Conservation (phyloP, 2,329 filamentous ascomycete genomes). For the Grosmannia penicillata region DNA sequence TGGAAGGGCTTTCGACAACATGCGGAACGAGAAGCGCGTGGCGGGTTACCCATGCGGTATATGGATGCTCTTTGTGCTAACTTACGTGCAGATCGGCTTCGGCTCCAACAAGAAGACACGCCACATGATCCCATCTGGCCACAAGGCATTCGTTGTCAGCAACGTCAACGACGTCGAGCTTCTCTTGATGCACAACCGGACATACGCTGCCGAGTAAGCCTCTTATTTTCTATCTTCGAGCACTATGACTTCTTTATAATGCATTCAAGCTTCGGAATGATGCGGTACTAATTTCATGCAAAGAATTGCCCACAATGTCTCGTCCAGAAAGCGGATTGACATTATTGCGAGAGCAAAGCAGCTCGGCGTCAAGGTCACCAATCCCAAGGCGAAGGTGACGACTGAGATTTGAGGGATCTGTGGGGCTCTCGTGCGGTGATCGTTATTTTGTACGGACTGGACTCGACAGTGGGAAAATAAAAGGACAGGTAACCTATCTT, state of each 20-base stretch:
- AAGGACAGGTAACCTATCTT: neutral
- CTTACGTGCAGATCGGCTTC: constrained; percentile 67
- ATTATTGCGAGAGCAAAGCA: constrained; percentile 96
- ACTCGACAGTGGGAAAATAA: constrained; percentile 2
- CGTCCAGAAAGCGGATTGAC: constrained; percentile 95
- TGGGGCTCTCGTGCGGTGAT: constrained; percentile 2
- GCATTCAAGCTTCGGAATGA: neutral
- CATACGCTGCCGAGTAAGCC: constrained; percentile 97
- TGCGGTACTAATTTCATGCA: neutral
- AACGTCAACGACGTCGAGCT: constrained; percentile 94
- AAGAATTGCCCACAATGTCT: constrained; percentile 96
- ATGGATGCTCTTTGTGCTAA: too few relatives aligned
- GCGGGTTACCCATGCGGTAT: too few relatives aligned
- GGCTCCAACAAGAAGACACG: constrained; percentile 99
- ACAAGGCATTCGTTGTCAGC: constrained; percentile 99
- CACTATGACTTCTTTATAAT: too few relatives aligned
- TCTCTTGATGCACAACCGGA: constrained; percentile 99
- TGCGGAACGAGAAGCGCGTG: too few relatives aligned
- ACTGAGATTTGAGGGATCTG: constrained; percentile 57
- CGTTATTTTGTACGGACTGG: constrained; percentile 8
- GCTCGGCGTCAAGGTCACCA: constrained; percentile 98
- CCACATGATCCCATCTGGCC: constrained; percentile 96
- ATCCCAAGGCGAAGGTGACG: constrained; percentile 96
- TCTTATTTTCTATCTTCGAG: constrained; percentile 14
- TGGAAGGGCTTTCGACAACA: too few relatives aligned